Conservation (phyloP, 2,329 filamentous ascomycete genomes). For the Lanzia echinophila region DNA sequence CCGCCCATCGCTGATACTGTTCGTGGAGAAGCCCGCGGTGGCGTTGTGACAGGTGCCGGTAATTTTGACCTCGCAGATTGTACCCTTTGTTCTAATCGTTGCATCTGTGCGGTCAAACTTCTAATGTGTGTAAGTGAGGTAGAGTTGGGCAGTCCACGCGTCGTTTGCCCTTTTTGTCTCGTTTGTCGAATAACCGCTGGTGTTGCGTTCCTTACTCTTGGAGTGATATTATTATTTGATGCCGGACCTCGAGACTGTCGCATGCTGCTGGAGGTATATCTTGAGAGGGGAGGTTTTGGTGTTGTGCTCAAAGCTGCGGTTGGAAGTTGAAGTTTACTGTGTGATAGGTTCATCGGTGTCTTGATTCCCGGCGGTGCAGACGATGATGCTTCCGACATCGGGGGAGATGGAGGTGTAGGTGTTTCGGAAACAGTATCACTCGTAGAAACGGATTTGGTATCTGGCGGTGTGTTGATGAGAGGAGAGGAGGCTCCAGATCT, state of each 20-base stretch:
- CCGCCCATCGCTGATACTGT: constrained; percentile 33
- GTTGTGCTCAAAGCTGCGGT: constrained; percentile 48
- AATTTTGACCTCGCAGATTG: constrained; percentile 88
- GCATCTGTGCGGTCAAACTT: constrained; percentile 92
- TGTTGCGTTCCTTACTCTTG: constrained; percentile 26
- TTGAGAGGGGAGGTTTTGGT: constrained; percentile 39
- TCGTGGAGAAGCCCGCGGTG: constrained; percentile 74
- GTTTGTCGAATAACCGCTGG: constrained; percentile 34
- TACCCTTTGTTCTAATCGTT: constrained; percentile 87
- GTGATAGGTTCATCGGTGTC: constrained; percentile 27
- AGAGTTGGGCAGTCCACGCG: constrained; percentile 42
- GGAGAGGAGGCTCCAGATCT: constrained; percentile 83
- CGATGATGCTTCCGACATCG: constrained; percentile 76
- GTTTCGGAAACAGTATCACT: constrained; percentile 55
- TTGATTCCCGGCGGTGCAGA: constrained; percentile 20
- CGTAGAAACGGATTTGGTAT: constrained; percentile 55
- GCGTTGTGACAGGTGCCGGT: constrained; percentile 71
- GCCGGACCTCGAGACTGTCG: constrained; percentile 22
- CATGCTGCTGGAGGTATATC: constrained; percentile 20
- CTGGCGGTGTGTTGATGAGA: constrained; percentile 80
- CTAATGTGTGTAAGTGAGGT: constrained; percentile 88
- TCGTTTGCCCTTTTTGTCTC: constrained; percentile 37
- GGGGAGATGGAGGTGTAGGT: constrained; percentile 84
- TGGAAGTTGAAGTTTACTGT: constrained; percentile 47
- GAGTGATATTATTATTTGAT: constrained; percentile 13